Evolutionary conservation across 768 basidiomycete species (phyloP).

Genomic region (Termitomyces sp.): DNA sequence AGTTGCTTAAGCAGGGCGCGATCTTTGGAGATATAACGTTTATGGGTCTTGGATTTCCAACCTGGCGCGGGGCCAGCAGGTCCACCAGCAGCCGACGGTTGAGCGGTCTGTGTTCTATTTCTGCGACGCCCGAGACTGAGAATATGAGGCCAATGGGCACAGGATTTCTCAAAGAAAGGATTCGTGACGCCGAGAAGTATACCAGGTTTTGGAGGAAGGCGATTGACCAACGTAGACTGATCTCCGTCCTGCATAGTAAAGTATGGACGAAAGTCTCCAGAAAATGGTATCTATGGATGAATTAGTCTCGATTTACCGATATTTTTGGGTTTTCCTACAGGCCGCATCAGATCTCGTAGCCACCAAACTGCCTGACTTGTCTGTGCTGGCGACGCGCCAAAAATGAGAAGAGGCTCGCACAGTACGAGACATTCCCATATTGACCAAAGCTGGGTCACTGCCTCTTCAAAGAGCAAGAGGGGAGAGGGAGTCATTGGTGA

Average conservation of each 20-base stretch:
- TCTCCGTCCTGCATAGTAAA: slow-evolving; percentile 97
- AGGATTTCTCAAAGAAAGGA: slow-evolving; percentile 77
- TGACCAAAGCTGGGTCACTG: slow-evolving; percentile 69
- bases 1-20: slow-evolving; percentile 66
- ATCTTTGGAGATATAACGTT: slow-evolving; percentile 85
- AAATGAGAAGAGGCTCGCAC: slow-evolving; percentile 87
- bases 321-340: slow-evolving; percentile 39
- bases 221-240: slow-evolving; percentile 69
- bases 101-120: slow-evolving; percentile 8
- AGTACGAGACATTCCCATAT: slow-evolving; percentile 93
- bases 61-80: slow-evolving; percentile 60
- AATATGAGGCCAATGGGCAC: slow-evolving; percentile 83
- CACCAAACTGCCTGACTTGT: slow-evolving; percentile 92
- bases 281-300: slow-evolving; percentile 64
- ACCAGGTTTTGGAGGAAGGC: slow-evolving; percentile 75
- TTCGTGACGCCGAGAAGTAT: slow-evolving; percentile 84
- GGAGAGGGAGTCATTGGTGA: slow-evolving; percentile 57
- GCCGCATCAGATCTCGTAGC: slow-evolving; percentile 82
- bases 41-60: slow-evolving; percentile 78
- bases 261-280: slow-evolving; percentile 87
- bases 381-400: slow-evolving; percentile 71
- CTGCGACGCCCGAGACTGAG: slow-evolving; percentile 60
- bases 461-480: slow-evolving; percentile 59
- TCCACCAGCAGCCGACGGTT: slow-evolving; percentile 20
- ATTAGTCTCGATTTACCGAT: background rate